A percentile compares a stretch with the other conserved stretches of the same genome.
Evolutionary conservation across 2,329 filamentous ascomycete species (phyloP).

Genomic region (Corniculantispora saksenae): DNA sequence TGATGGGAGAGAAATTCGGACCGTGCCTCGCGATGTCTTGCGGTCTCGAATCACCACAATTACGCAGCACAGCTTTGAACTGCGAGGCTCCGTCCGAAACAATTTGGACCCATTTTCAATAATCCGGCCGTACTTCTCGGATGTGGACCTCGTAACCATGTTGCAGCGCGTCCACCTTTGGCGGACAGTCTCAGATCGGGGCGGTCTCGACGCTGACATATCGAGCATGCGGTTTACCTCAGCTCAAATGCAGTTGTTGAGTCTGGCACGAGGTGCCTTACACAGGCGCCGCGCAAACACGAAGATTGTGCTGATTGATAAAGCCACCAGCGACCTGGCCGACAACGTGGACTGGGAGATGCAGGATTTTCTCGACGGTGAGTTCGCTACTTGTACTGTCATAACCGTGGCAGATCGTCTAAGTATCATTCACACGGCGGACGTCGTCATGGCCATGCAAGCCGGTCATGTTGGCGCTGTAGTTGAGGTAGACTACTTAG

Average conservation of each 20-base stretch:
- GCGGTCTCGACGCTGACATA: slow-evolving; percentile 18
- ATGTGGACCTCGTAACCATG: slow-evolving; percentile 15
- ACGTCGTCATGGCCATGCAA: too few relatives aligned
- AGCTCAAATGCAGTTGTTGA: slow-evolving; percentile 22
- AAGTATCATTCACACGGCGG: too few relatives aligned
- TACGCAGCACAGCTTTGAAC: slow-evolving; percentile 27
- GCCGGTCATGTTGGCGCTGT: too few relatives aligned
- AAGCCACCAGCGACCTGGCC: slow-evolving; percentile 29
- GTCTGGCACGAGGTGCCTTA: slow-evolving; percentile 26
- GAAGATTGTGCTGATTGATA: slow-evolving; percentile 5
- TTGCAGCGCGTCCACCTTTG: slow-evolving; percentile 20
- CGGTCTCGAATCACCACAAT: slow-evolving; percentile 31
- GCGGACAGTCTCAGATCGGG: neutral
- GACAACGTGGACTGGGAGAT: slow-evolving; percentile 33
- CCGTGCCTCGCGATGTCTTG: slow-evolving; percentile 18
- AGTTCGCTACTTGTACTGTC: slow-evolving; percentile 19
- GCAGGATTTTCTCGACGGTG: slow-evolving; percentile 8
- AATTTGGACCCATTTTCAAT: slow-evolving; percentile 20
- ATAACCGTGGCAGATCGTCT: neutral
- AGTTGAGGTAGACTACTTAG: too few relatives aligned
- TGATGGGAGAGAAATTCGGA: slow-evolving; percentile 15
- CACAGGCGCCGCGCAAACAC: slow-evolving; percentile 18
- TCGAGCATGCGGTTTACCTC: slow-evolving; percentile 13
- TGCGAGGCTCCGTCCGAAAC: neutral
- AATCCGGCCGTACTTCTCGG: neutral